These are phyloP conservation scores for Suillus lakei DNA, from an alignment of 768 basidiomycete species.

Conservation along the genomic window DNA sequence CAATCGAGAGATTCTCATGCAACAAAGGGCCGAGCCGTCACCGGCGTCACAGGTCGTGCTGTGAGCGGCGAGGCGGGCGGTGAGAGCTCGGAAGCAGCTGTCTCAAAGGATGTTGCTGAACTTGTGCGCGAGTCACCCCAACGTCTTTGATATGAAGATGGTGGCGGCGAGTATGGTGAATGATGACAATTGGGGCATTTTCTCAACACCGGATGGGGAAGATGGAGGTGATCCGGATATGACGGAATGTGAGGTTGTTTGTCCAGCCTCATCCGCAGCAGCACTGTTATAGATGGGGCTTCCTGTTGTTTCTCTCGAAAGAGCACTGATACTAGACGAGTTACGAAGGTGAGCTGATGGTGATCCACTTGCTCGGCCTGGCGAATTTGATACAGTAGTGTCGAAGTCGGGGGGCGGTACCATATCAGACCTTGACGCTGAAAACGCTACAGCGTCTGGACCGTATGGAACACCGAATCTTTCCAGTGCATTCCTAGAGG, in stretches of 20 bases:
- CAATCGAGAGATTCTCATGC: not conserved
- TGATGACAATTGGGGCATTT: not conserved
- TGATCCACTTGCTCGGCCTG: not conserved
- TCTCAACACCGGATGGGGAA: not conserved
- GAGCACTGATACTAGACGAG: not conserved
- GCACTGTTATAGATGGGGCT: not conserved
- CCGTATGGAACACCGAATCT: constrained; percentile 82
- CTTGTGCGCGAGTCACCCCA: constrained; percentile 21
- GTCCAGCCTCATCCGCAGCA: constrained; percentile 5
- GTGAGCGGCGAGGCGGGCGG: constrained; percentile 13
- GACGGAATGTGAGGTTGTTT: not conserved
- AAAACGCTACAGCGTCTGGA: constrained; percentile 69
- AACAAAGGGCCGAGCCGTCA: constrained; percentile 22
- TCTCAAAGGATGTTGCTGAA: constrained; percentile 19
- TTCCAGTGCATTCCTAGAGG: constrained; percentile 65
- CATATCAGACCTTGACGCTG: constrained; percentile 48
- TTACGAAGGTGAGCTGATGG: not conserved
- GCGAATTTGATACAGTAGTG: constrained; percentile 1
- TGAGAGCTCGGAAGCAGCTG: constrained; percentile 10
- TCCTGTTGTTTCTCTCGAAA: not conserved
- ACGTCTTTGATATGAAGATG: not conserved
- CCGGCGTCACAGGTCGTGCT: constrained; percentile 19
- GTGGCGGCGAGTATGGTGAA: not conserved
- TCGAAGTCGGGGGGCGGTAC: constrained; percentile 62
- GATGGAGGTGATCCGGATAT: not conserved